phyloP scores from a whole-genome alignment of 108 stramenopile species.

The Nannochloropsis salina region DNA sequence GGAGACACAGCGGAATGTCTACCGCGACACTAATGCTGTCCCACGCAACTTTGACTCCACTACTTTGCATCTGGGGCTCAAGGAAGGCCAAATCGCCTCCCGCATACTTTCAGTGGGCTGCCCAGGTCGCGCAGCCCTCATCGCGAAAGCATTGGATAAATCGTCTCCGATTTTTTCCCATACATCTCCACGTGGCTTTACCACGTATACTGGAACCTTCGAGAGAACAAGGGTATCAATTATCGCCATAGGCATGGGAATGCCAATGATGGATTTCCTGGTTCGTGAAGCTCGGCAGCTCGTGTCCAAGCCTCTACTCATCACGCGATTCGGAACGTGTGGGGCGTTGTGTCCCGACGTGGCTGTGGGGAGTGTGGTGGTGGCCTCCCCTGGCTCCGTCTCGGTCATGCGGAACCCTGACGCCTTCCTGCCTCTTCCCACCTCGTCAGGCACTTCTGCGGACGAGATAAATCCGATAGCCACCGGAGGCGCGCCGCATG shows the following conservation, averaged over 20 bases:
- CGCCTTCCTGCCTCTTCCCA: slow-evolving; percentile 13
- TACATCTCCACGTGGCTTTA: slow-evolving; percentile 40
- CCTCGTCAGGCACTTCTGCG: not conserved
- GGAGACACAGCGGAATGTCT: not conserved
- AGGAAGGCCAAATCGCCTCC: slow-evolving; percentile 30
- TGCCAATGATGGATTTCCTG: slow-evolving; percentile 54
- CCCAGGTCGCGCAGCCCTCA: not conserved
- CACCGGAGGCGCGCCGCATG: not conserved
- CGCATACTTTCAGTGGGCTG: slow-evolving; percentile 28
- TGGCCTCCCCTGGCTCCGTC: slow-evolving; percentile 41
- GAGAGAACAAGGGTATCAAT: slow-evolving; percentile 48
- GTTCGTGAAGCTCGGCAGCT: slow-evolving; percentile 48
- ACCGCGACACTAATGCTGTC: not conserved
- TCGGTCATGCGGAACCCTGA: slow-evolving; percentile 41
- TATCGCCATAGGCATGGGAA: slow-evolving; percentile 52
- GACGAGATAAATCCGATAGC: not conserved
- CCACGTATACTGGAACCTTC: slow-evolving; percentile 49
- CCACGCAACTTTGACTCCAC: not conserved
- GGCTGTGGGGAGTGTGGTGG: slow-evolving; percentile 44
- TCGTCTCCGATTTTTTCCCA: not conserved
- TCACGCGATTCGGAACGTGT: slow-evolving; percentile 51
- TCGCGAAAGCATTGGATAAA: slow-evolving; percentile 21
- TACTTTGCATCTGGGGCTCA: not conserved
- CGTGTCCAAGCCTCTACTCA: slow-evolving; percentile 30
- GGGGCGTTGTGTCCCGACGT: slow-evolving; percentile 37